phyloP scores from a whole-genome alignment of 768 basidiomycete genomes.

The Chalciporus pseudorubinellus region DNA sequence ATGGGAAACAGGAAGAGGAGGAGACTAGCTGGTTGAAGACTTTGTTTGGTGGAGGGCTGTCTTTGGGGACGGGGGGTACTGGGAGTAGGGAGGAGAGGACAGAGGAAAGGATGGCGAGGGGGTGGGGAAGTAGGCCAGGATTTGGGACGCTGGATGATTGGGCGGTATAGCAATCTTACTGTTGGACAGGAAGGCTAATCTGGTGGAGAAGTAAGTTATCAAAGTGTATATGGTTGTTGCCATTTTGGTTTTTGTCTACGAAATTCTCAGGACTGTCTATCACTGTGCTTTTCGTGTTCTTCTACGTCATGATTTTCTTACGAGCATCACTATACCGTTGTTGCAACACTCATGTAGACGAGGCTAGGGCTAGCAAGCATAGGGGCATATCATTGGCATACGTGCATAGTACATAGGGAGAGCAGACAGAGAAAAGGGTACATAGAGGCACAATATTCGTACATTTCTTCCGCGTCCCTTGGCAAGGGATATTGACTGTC shows the following conservation, averaged over 20 bases:
- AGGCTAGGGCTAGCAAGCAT: slow-evolving; percentile 3
- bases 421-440: slow-evolving; percentile 7
- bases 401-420: slow-evolving; percentile 1
- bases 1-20: slow-evolving; percentile 23
- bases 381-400: slow-evolving; percentile 19
- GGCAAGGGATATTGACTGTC: background rate
- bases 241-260: background rate
- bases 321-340: background rate
- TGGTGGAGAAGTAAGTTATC: slow-evolving; percentile 11
- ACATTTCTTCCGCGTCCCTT: background rate
- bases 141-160: slow-evolving; percentile 53
- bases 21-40: slow-evolving; percentile 24
- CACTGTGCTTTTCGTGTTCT: background rate
- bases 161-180: slow-evolving; percentile 38
- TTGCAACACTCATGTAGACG: background rate
- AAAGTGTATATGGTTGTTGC: slow-evolving; percentile 3
- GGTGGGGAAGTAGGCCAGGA: slow-evolving; percentile 45
- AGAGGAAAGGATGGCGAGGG: slow-evolving; percentile 52
- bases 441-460: slow-evolving; percentile 10
- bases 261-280: background rate
- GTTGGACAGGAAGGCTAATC: background rate
- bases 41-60: slow-evolving; percentile 19
- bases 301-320: background rate
- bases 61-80: slow-evolving; percentile 20
- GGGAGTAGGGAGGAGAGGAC: slow-evolving; percentile 44